Conservation (phyloP, 768 basidiomycete genomes). For the Boletus reticulatus region DNA sequence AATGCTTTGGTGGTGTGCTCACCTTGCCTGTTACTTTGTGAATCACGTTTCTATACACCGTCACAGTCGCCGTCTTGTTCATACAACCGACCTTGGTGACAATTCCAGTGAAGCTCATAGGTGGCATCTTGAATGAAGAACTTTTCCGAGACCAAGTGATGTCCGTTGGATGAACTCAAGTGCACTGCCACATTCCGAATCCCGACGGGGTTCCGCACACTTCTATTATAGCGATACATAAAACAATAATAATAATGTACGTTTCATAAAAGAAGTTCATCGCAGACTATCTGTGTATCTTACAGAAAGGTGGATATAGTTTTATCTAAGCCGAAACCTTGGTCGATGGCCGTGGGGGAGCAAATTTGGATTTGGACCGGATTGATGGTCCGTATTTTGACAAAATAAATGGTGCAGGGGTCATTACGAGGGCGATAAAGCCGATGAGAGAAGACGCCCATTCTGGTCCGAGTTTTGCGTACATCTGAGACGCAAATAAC, state of each 20-base stretch:
- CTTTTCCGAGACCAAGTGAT: no score
- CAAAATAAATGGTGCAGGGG: constrained; percentile 52
- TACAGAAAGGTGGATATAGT: background rate
- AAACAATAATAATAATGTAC: background rate
- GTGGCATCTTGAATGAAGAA: constrained; percentile 53
- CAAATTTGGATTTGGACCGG: constrained; percentile 42
- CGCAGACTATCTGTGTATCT: background rate
- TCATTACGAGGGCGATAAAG: constrained; percentile 47
- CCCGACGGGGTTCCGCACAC: no score
- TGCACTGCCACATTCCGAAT: no score
- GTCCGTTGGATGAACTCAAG: no score
- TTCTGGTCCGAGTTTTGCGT: constrained; percentile 42
- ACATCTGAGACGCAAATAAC: constrained; percentile 59
- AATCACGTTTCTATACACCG: constrained; percentile 70
- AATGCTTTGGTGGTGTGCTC: constrained; percentile 14
- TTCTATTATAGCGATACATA: no score
- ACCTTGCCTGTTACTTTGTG: constrained; percentile 80
- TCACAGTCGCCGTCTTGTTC: constrained; percentile 83
- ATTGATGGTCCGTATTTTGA: constrained; percentile 43
- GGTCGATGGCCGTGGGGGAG: constrained; percentile 27
- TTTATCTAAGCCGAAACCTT: constrained; percentile 11
- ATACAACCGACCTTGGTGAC: constrained; percentile 82
- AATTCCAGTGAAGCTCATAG: constrained; percentile 69
- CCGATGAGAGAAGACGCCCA: constrained; percentile 63
- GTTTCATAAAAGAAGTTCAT: background rate